A percentile compares a stretch with the other conserved stretches of the same genome.
These are phyloP conservation scores for Penicillium sp. DNA, from an alignment of 2,329 filamentous ascomycete genomes.

Conservation along the genomic window DNA sequence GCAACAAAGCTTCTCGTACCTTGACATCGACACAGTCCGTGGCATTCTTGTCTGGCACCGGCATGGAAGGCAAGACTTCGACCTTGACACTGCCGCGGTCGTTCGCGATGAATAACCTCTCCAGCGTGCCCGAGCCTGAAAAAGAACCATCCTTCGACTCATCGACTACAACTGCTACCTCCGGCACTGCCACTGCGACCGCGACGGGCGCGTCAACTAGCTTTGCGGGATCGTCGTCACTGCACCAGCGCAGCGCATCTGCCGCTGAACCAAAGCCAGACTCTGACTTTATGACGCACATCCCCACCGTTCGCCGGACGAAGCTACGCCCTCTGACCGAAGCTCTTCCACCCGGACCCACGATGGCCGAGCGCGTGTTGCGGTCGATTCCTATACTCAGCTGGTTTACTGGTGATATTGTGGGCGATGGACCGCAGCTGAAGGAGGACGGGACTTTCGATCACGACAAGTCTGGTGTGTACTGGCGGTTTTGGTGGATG, in stretches of 20 bases:
- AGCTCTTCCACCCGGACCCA: slow-evolving; percentile 70
- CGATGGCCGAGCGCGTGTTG: slow-evolving; percentile 64
- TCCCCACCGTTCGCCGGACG: slow-evolving; percentile 67
- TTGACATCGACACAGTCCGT: slow-evolving; percentile 41
- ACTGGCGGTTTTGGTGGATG: slow-evolving; percentile 63
- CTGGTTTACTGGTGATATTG: slow-evolving; percentile 66
- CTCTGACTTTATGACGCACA: slow-evolving; percentile 56
- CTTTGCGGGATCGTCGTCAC: slow-evolving; percentile 16
- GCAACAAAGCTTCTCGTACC: slow-evolving; percentile 35
- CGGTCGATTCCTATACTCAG: slow-evolving; percentile 68
- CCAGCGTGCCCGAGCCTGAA: slow-evolving; percentile 32
- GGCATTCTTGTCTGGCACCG: slow-evolving; percentile 33
- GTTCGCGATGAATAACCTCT: slow-evolving; percentile 42
- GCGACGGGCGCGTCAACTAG: slow-evolving; percentile 21
- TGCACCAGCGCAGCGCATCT: slow-evolving; percentile 33
- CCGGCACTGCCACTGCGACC: slow-evolving; percentile 41
- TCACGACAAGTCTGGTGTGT: slow-evolving; percentile 63
- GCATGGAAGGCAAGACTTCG: slow-evolving; percentile 35
- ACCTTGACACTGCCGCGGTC: slow-evolving; percentile 41
- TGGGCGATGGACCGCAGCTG: slow-evolving; percentile 49
- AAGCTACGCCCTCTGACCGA: slow-evolving; percentile 69
- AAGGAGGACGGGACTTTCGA: slow-evolving; percentile 62
- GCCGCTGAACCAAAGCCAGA: slow-evolving; percentile 37
- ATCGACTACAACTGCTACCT: slow-evolving; percentile 45
- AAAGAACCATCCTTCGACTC: slow-evolving; percentile 37